Percentiles rank a stretch among this genome's conserved stretches.
Conservation (phyloP, 169 alveolate species). For the Miamiensis avidus region DNA sequence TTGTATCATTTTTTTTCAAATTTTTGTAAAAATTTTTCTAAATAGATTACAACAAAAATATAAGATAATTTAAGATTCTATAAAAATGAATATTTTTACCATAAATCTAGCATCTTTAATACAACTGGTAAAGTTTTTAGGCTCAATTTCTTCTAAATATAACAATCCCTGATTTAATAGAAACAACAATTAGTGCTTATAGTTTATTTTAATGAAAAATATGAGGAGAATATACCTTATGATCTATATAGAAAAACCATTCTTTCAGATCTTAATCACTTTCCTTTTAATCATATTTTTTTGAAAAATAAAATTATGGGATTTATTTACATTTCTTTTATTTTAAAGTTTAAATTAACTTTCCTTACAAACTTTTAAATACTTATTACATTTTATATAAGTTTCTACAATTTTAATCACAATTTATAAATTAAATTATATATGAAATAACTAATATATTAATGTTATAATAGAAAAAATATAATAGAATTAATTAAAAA, state of each 20-base stretch:
- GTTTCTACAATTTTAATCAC: no score
- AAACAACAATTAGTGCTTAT: no score
- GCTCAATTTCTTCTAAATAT: slow-evolving; percentile 32
- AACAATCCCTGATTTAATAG: slow-evolving; percentile 17
- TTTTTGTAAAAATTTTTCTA: slow-evolving; percentile 23
- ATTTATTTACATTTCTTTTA: background rate
- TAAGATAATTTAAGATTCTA: no score
- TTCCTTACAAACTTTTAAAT: background rate
- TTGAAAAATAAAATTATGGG: background rate
- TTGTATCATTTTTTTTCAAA: slow-evolving; percentile 15
- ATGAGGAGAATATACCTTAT: background rate
- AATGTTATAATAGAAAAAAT: no score
- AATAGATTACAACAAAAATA: no score
- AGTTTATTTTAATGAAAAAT: no score
- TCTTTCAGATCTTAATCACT: background rate
- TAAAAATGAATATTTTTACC: no score
- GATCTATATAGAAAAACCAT: background rate
- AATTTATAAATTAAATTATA: no score
- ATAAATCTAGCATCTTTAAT: slow-evolving; percentile 35
- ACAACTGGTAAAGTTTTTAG: slow-evolving; percentile 18
- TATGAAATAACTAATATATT: no score
- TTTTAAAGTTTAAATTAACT: background rate
- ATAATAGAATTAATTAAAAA: no score
- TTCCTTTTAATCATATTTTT: no score
- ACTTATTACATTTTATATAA: no score